Base-by-base conservation (phyloP, 2,329 filamentous ascomycete genomes). In the Stagonosporopsis rhizophila region DNA sequence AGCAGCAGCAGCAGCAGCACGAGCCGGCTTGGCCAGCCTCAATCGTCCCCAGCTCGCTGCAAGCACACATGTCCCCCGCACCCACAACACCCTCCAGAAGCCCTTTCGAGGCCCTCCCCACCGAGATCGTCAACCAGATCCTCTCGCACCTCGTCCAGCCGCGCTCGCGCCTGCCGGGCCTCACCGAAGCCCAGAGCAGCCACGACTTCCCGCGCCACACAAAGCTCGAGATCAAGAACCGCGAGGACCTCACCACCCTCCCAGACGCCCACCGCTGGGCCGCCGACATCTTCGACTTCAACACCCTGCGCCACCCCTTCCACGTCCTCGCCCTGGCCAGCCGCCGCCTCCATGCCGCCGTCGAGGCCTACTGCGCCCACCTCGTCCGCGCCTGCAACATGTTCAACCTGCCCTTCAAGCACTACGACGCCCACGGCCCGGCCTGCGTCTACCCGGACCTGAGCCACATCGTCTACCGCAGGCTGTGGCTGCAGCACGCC, bases 401-500 rank as follows among this genome's bases (percentile, higher is more conserved):
- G 47, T 73, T 73, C 62, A 70, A 72, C 20, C 66, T 73, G 25
- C 68, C 69, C 0, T 71, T 70, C 50, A 51, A 60, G 4, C 64
- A 62, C 2, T 48, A 64, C 35, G 68, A 71, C 40, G 53, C 49
- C 15, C 45, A 64, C 37, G 67, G 68, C 7, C 27, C 58, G 2
- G 42, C 56, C 1, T 59, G 60, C 11, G 69, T 70, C 4, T 65
- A 70, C 44, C 70, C 71, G 7, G 63, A 66, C 46, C 37, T 72
- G 27, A 68, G 58, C 39, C 27, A 30, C 17, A 72, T 73, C 15
- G 65, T 74, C 11, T 72, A 73, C 47, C 61, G 70, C 6, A 45
- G 69, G 4, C 56, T 74, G 12, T 73, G 69, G 69, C 65, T 74
- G 19, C 69, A 73, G 47, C 64, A 60, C 46, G 69, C 70, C 7